phyloP scores from a whole-genome alignment of 2,329 filamentous ascomycete species.

The Phialophora expanda region DNA sequence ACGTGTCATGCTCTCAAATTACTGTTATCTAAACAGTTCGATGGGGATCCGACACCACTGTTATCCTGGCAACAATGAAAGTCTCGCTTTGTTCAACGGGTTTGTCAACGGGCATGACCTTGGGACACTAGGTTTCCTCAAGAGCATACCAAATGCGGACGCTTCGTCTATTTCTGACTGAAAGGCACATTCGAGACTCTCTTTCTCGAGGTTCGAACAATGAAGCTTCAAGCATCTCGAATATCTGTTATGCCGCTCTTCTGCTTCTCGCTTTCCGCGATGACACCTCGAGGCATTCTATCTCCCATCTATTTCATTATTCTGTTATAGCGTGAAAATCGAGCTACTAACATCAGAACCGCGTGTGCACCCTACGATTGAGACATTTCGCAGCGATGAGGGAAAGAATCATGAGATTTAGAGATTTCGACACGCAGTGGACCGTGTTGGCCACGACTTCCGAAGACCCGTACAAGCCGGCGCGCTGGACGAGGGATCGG shows the following conservation, averaged over 20 bases:
- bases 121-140: background rate
- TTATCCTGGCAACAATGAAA: background rate
- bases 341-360: background rate
- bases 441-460: background rate
- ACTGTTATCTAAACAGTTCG: background rate
- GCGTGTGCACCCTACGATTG: background rate
- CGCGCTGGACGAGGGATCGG: conserved; percentile 16
- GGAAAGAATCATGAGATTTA: conserved; percentile 6
- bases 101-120: background rate
- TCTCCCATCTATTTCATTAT: background rate
- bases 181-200: background rate
- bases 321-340: background rate
- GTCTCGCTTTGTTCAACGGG: background rate
- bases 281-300: background rate
- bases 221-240: background rate
- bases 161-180: background rate
- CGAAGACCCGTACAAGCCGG: background rate
- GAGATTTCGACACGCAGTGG: conserved; percentile 1
- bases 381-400: background rate
- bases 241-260: background rate
- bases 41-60: background rate
- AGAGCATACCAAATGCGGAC: background rate
- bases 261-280: background rate
- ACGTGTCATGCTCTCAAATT: background rate
- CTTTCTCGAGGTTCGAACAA: background rate